Evolutionary conservation across 176 grass and related monocot genomes (phyloP).

Genomic region (Neostapfia colusana): DNA sequence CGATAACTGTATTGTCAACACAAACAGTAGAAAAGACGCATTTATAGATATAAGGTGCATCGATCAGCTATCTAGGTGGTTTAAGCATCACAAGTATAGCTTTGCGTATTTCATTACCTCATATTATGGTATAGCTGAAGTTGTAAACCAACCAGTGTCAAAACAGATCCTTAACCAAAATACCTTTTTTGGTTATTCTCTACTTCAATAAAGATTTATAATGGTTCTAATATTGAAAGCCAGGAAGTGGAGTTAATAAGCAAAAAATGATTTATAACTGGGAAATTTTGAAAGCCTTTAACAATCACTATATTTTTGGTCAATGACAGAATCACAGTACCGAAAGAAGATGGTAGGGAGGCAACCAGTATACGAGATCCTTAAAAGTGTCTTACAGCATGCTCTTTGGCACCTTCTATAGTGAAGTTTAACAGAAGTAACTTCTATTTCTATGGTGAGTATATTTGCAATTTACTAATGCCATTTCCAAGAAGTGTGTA

Average conservation of each 20-base stretch:
- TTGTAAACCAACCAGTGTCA: too few relatives aligned
- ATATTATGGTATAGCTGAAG: neutral
- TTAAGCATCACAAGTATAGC: neutral
- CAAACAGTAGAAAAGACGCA: neutral
- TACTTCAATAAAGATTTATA: neutral
- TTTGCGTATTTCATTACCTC: neutral
- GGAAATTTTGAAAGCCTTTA: neutral
- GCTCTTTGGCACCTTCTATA: conserved; percentile 7
- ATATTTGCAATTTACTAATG: neutral
- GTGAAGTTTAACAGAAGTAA: neutral
- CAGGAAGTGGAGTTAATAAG: neutral
- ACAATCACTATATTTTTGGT: conserved; percentile 6
- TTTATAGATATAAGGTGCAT: neutral
- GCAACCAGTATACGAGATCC: too few relatives aligned
- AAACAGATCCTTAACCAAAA: neutral
- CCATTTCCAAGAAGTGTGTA: neutral
- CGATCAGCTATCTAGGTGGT: neutral
- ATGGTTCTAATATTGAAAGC: neutral
- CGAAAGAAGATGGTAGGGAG: neutral
- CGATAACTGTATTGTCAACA: neutral
- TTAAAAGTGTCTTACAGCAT: neutral
- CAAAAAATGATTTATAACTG: neutral
- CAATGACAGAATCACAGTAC: neutral
- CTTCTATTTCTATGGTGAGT: neutral
- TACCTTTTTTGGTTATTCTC: neutral